Base-by-base conservation (phyloP, 106 monocot species). In the Vanilla planifolia region DNA sequence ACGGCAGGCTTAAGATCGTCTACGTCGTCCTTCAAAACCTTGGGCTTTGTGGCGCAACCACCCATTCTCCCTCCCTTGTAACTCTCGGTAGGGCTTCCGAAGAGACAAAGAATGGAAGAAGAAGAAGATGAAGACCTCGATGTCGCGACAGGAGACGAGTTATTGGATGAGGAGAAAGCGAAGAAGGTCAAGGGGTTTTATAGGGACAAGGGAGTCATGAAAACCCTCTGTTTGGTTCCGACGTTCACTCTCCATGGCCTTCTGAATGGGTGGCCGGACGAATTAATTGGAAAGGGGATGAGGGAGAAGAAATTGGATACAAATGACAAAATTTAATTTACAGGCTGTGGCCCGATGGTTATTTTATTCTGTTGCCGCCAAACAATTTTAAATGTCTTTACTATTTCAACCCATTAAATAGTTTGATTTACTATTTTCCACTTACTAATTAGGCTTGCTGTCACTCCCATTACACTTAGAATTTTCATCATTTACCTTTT, bases 261-360 rank as follows among this genome's bases (percentile, higher is more conserved):
- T 20, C 15, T 48, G 48, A 50, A 50, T 50, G 11, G 50, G 50
- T 25, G 25, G 50, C 7, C 50, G 25, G 21, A 24, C 50, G 50
- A 50, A 50, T 23, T 24, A 24, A 50, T 23, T 6, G 5, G 37
- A 10, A 0, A 37, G 10, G 7, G 10, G 10, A 37, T 37, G 10
- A n/a, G n/a, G n/a, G n/a, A n/a, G n/a, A n/a, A n/a, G n/a, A n/a
- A n/a, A n/a, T n/a, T 1, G 50, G 50, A 2, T 21, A 50, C 50
- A 50, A 24, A 10, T 25, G 23, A 23, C 10, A 50, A 50, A 9
- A 23, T 50, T 24, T 23, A 5, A 50, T 50, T 25, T 25, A 26
- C 50, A 50, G 50, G n/a, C 50, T 50, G 50, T 50, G 20, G 16
- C 44, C 17, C 5, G n/a, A n/a, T n/a, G n/a, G n/a, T n/a, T n/a